These are phyloP conservation scores for Colletotrichum paranaense DNA, from an alignment of 2,329 filamentous ascomycete genomes.

Conservation along the genomic window DNA sequence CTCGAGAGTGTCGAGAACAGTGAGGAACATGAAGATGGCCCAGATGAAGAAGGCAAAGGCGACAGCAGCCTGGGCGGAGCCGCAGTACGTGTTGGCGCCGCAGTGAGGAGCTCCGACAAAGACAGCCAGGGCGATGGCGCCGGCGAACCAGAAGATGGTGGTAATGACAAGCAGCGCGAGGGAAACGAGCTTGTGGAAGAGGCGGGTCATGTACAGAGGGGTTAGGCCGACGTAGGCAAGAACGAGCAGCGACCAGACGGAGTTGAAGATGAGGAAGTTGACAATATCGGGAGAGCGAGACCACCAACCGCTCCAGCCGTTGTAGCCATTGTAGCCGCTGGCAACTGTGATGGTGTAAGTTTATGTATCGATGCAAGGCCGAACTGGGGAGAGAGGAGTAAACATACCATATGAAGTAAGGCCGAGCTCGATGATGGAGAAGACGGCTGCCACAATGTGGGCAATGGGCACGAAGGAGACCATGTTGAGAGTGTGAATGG, in stretches of 20 bases:
- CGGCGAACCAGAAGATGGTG: slow-evolving; percentile 90
- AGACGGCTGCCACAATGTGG: slow-evolving; percentile 73
- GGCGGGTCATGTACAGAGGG: slow-evolving; percentile 69
- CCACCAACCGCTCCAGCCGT: slow-evolving; percentile 39
- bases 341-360: slow-evolving; percentile 59
- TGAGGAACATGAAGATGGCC: slow-evolving; percentile 60
- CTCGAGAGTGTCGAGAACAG: slow-evolving; percentile 58
- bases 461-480: slow-evolving; percentile 31
- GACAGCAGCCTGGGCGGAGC: slow-evolving; percentile 69
- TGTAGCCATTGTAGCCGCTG: slow-evolving; percentile 50
- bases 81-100: slow-evolving; percentile 67
- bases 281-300: slow-evolving; percentile 62
- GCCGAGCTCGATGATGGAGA: slow-evolving; percentile 80
- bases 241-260: slow-evolving; percentile 80
- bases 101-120: slow-evolving; percentile 66
- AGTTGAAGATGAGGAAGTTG: slow-evolving; percentile 84
- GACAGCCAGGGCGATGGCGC: slow-evolving; percentile 81
- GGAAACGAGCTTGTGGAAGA: slow-evolving; percentile 74
- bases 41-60: slow-evolving; percentile 76
- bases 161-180: slow-evolving; percentile 77
- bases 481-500: slow-evolving; percentile 1
- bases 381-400: neutral
- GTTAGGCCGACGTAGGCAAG: slow-evolving; percentile 77
- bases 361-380: neutral
- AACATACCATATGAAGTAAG: slow-evolving; percentile 75